Base-by-base conservation (phyloP, 2,329 filamentous ascomycete genomes). In the Fusarium veterinarium region DNA sequence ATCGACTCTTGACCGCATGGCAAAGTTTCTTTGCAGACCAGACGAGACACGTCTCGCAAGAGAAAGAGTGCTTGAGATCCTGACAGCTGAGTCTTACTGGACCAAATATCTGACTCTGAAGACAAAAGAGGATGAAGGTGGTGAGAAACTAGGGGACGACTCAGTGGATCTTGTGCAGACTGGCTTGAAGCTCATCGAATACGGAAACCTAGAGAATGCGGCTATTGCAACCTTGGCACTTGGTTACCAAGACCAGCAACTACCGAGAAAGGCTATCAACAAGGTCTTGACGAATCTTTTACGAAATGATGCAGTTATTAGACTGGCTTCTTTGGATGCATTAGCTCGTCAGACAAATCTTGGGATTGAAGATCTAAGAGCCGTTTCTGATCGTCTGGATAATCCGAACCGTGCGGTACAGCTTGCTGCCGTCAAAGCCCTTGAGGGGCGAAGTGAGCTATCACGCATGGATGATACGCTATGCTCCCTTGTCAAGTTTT, bases 41-140 rank as follows among this genome's bases (percentile, higher is more conserved):
- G 48, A 52, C 20, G 48, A 52, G 31, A 13, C 48, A 28, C 48
- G 31, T 2, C 17, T 20, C 11, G 23, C 31, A 25, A 52, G 48
- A 37, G 48, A 52, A 10, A 52, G 4, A 13, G 31, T 37, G 4
- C 8, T 52, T 20, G 48, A 37, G 8, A 37, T 28, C 17, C 9
- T 52, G 23, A 28, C 33, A 12, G 23, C 17, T 12, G 31, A 52
- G 5, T 38, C 33, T 16, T 52, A 52, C 19, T 38, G 49, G 49
- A 3, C 0, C 9, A 52, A 52, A 9, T 52, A 37, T 9, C 23
- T 52, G 31, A 1, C n/a, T 28, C 25, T 25, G 8, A 52, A 52
- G 5, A 5, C 46, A 0, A 6, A n/a, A 14, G 9, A 37, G n/a
- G 16, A 11, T 3, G 2, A 20, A 37, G 13, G 7, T 16, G 13